A percentile compares a stretch with the other conserved stretches of the same genome.
phyloP scores from a whole-genome alignment of 768 basidiomycete genomes.

The Collybia nuda region DNA sequence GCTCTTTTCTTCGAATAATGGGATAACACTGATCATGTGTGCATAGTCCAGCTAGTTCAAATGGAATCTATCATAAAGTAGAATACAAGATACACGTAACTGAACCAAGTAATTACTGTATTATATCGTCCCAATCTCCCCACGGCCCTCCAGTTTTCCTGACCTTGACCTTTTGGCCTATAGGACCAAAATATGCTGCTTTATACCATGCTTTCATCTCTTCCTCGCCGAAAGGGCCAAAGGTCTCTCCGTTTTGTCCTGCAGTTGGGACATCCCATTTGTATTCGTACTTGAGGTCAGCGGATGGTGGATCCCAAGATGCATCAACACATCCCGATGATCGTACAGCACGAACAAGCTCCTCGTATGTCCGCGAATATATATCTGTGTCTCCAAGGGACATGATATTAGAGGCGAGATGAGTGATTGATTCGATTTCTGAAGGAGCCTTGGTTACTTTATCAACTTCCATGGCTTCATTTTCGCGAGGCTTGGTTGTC shows the following conservation, averaged over 20 bases:
- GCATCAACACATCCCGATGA: conserved; percentile 66
- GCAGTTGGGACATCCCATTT: conserved; percentile 66
- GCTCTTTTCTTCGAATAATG: too few relatives aligned
- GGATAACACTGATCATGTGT: too few relatives aligned
- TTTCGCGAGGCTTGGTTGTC: conserved; percentile 21
- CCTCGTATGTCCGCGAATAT: conserved; percentile 84
- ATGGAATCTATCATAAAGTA: background rate
- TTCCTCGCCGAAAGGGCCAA: conserved; percentile 80
- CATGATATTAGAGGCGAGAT: conserved; percentile 87
- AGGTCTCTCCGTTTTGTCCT: conserved; percentile 48
- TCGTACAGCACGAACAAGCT: conserved; percentile 75
- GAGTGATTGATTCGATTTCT: conserved; percentile 79
- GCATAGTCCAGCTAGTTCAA: too few relatives aligned
- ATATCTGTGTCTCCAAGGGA: conserved; percentile 83
- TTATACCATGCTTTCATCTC: conserved; percentile 81
- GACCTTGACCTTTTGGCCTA: conserved; percentile 78
- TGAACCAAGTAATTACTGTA: conserved; percentile 36
- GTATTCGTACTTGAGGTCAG: conserved; percentile 78
- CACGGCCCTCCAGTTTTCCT: conserved; percentile 69
- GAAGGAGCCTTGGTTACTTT: conserved; percentile 36
- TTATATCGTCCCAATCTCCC: conserved; percentile 68
- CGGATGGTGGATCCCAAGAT: conserved; percentile 75
- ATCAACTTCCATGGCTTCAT: conserved; percentile 50
- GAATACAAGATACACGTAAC: background rate
- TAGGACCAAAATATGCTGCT: conserved; percentile 77